Base-by-base conservation (phyloP, 768 basidiomycete genomes). In the Tylopilus sp. region DNA sequence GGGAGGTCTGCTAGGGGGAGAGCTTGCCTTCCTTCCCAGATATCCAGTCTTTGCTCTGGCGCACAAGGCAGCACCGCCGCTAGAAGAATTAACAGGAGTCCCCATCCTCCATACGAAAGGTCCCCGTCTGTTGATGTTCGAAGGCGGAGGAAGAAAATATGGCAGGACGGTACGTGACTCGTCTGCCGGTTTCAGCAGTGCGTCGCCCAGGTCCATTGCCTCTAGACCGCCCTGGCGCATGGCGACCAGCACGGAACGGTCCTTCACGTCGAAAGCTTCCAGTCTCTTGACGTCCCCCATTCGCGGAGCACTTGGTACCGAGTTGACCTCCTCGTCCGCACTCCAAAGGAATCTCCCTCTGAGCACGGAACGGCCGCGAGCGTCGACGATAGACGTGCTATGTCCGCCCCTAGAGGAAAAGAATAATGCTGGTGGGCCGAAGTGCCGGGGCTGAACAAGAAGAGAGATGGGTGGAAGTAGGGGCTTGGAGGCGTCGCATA, bases 321-420 rank as follows among this genome's bases (percentile, higher is more conserved):
- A 61, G 21, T 76, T 74, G 14, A 75, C 72, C 21, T 73, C 71
- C 13, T 83, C 83, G 45, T 91, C 89, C 1, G 75, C 65, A 52
- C 85, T 92, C 91, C 91, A 93, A 52, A 87, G 17, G 57, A 93
- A 85, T 47, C 85, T 81, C 31, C 86, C 85, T 58, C 92, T 88
- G 12, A 93, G 77, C 11, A 93, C 91, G 13, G 91, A 89, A 49
- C 89, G 74, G 37, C 91, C 91, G 19, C 89, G 81, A n/a, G 85
- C 81, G 64, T 93, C 91, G 17, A 93, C 91, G 48, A 93, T 89
- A 6, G 87, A 77, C 0, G 91, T 93, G 61, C 90, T 93, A 62
- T 92, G 89, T 1, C 91, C 91, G 21, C 91, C 91, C n/a, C 91
- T 84, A 11, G 89, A 87, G 11, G 90, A 91, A 68, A 80, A 93